These are phyloP conservation scores for Bryoglossum gracile DNA, from an alignment of 495 filamentous ascomycete species.

Conservation along the genomic window DNA sequence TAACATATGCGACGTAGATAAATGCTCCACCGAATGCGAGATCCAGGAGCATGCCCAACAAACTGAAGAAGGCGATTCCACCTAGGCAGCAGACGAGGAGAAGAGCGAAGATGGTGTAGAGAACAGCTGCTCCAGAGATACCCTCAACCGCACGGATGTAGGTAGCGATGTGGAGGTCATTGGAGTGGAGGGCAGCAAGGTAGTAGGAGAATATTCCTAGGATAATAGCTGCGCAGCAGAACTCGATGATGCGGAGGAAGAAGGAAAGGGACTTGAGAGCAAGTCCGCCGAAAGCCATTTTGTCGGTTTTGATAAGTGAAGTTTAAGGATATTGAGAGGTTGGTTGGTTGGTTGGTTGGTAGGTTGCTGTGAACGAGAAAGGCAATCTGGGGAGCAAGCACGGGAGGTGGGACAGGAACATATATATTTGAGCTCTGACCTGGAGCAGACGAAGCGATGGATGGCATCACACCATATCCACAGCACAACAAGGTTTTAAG, in stretches of 20 bases:
- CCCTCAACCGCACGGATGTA: constrained; percentile 74
- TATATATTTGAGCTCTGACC: background rate
- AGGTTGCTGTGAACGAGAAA: background rate
- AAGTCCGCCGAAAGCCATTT: constrained; percentile 43
- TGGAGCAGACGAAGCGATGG: no score
- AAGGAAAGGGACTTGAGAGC: constrained; percentile 56
- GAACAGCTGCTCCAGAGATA: constrained; percentile 62
- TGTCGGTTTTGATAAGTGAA: constrained; percentile 7
- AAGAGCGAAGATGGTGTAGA: constrained; percentile 65
- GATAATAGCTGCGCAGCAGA: constrained; percentile 62
- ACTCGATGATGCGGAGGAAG: constrained; percentile 60
- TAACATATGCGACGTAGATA: constrained; percentile 54
- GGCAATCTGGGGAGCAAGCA: background rate
- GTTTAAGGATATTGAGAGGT: background rate
- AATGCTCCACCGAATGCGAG: constrained; percentile 49
- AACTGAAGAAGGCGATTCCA: constrained; percentile 56
- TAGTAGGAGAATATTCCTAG: constrained; percentile 78
- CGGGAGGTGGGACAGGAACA: background rate
- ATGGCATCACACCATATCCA: no score
- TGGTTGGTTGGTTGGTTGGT: background rate
- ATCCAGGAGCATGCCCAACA: constrained; percentile 63
- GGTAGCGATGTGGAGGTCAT: constrained; percentile 49
- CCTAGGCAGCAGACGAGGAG: constrained; percentile 73
- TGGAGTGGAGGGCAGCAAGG: constrained; percentile 51
- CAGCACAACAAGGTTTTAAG: no score